Evolutionary conservation across 768 basidiomycete genomes (phyloP).

Genomic region (Zangia roseola): DNA sequence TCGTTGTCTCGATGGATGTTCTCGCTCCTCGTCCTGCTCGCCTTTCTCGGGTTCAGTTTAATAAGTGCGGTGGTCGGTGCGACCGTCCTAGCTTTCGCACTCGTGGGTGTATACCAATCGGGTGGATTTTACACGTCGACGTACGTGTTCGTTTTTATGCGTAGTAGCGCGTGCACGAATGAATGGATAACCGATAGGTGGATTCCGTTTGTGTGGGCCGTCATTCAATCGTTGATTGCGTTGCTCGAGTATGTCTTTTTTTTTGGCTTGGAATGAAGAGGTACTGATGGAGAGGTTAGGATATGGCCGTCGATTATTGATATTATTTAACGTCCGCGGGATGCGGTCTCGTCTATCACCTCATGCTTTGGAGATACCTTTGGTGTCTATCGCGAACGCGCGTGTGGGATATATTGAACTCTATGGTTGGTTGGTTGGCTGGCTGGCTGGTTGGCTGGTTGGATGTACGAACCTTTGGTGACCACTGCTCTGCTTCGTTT

Average conservation of each 20-base stretch:
- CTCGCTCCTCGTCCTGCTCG: slow-evolving; percentile 39
- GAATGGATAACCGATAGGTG: slow-evolving; percentile 27
- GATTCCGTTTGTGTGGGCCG: slow-evolving; percentile 43
- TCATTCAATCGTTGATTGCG: slow-evolving; percentile 40
- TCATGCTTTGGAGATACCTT: too few species aligned
- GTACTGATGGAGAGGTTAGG: slow-evolving; percentile 20
- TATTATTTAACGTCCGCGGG: slow-evolving; percentile 28
- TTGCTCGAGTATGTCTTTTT: slow-evolving; percentile 35
- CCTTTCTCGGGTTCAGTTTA: slow-evolving; percentile 35
- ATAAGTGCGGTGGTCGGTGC: slow-evolving; percentile 39
- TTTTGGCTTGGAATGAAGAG: not conserved
- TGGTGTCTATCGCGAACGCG: too few species aligned
- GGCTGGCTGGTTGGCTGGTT: too few species aligned
- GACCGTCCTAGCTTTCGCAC: slow-evolving; percentile 38
- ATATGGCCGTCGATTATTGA: slow-evolving; percentile 45
- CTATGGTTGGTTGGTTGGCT: too few species aligned
- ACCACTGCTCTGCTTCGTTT: too few species aligned
- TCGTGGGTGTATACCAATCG: slow-evolving; percentile 38
- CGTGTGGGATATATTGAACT: too few species aligned
- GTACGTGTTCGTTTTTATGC: slow-evolving; percentile 19
- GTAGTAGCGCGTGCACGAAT: too few species aligned
- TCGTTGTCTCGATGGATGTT: slow-evolving; percentile 39
- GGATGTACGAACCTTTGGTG: too few species aligned
- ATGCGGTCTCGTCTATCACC: too few species aligned
- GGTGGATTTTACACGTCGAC: slow-evolving; percentile 42